Evolutionary conservation across 306 rosid species (phyloP), one percentile per base, ranked within the genome.

Genomic region (Crotalaria pallida): DNA sequence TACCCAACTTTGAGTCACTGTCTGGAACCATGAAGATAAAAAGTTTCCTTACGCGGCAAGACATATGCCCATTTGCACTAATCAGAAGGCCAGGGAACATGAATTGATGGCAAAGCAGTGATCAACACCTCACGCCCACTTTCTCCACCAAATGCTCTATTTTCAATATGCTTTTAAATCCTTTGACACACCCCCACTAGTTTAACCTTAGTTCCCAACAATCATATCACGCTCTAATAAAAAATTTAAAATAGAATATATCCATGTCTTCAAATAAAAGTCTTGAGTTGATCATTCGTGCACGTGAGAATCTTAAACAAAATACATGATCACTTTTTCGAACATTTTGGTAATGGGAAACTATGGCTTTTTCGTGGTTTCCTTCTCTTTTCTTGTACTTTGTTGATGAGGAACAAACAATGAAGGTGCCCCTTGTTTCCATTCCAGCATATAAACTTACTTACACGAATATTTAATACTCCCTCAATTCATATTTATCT

Each of bases 91-190:
- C n/a, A 58, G 40, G 47, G 49, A 31, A 48, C 22, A 40, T 24
- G 17, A 53, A 43, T 40, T 67, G 61, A 65, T 38, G 4, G 52
- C 4, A 63, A 44, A 34, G 75, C 43, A 77, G 85, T 77, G 77
- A 77, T 64, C 27, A 53, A 64, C 75, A 77, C 78, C 83, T 82
- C 75, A 82, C 40, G 56, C 73, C 77, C 82, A 73, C 85, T 67
- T 67, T 48, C 66, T 47, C 75, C 74, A 71, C 77, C 58, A 77
- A 31, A 53, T 70, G 31, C 13, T 70, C n/a, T 15, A 22, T 65
- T 13, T 47, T 11, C 50, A 44, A 10, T 19, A 17, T 51, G 55
- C 66, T 59, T 62, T 72, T 11, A 9, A 10, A 65, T 72, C 78
- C 56, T 72, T 49, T 65, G 64, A 59, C 56, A 67, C 57, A 47